A percentile compares a stretch with the other conserved stretches of the same genome.
Evolutionary conservation across 129 eudicot genomes (phyloP).

Genomic region (Deinandra increscens): DNA sequence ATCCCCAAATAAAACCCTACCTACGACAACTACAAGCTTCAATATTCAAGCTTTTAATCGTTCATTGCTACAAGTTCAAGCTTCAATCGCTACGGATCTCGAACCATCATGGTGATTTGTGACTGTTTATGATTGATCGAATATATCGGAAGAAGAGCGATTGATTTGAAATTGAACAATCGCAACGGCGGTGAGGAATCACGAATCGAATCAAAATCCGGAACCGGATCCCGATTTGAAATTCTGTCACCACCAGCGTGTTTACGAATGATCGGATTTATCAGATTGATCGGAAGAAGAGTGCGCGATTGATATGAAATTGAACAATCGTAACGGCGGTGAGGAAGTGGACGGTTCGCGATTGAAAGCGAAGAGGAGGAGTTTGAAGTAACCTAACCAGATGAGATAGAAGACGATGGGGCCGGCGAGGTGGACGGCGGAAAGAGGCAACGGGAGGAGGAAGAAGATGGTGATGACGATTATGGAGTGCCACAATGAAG

Average conservation of each 20-base stretch:
- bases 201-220: neutral
- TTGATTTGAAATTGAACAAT: no score
- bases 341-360: constrained; percentile 34
- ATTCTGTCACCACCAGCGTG: neutral
- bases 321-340: constrained; percentile 23
- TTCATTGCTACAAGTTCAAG: no score
- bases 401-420: constrained; percentile 42
- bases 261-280: no score
- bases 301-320: constrained; percentile 45
- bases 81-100: no score
- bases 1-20: no score
- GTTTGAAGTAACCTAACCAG: constrained; percentile 55
- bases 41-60: no score
- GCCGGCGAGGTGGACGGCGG: constrained; percentile 30
- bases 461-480: constrained; percentile 23
- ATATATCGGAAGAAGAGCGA: no score
- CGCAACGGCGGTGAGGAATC: no score
- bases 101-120: no score
- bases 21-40: no score
- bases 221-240: constrained; percentile 1
- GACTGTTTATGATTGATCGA: no score
- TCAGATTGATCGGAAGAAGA: constrained; percentile 54
- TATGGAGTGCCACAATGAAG: no score
- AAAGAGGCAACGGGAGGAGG: constrained; percentile 32
- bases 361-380: constrained; percentile 48